Conservation (phyloP, 805 yeast species). For the Sugiyamaella smithiae region DNA sequence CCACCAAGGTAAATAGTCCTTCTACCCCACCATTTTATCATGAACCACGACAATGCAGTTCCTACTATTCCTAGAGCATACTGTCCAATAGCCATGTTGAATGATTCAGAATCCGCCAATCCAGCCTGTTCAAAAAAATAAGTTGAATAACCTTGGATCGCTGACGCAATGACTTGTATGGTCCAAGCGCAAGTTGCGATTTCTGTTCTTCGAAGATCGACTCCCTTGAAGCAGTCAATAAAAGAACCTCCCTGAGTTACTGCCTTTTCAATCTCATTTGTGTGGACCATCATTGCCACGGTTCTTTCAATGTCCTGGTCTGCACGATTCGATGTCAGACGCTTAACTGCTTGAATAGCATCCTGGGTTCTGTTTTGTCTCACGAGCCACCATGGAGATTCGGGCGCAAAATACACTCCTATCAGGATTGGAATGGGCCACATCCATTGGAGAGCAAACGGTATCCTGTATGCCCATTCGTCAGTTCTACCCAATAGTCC, state of each 20-base stretch:
- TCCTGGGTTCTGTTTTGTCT: constrained; percentile 40
- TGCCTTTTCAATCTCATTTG: constrained; percentile 36
- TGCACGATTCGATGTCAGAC: constrained; percentile 37
- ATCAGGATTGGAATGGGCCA: constrained; percentile 52
- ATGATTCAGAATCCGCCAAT: constrained; percentile 30
- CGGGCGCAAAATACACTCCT: constrained; percentile 42
- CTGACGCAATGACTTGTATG: constrained; percentile 35
- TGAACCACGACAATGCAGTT: constrained; percentile 30
- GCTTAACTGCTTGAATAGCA: constrained; percentile 41
- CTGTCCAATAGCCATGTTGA: constrained; percentile 46
- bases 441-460: constrained; percentile 59
- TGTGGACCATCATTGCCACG: constrained; percentile 45
- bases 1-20: constrained; percentile 33
- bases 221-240: constrained; percentile 48
- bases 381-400: constrained; percentile 56
- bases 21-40: constrained; percentile 26
- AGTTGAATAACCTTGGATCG: constrained; percentile 15
- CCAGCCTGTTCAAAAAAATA: constrained; percentile 27
- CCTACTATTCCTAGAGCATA: constrained; percentile 47
- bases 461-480: constrained; percentile 45
- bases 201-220: constrained; percentile 49
- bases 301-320: constrained; percentile 44
- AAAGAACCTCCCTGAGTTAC: constrained; percentile 22
- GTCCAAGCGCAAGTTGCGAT: constrained; percentile 45
- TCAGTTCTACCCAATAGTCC: constrained; percentile 30